Conservation (phyloP, 306 rosid species). For the Pueraria montana region DNA sequence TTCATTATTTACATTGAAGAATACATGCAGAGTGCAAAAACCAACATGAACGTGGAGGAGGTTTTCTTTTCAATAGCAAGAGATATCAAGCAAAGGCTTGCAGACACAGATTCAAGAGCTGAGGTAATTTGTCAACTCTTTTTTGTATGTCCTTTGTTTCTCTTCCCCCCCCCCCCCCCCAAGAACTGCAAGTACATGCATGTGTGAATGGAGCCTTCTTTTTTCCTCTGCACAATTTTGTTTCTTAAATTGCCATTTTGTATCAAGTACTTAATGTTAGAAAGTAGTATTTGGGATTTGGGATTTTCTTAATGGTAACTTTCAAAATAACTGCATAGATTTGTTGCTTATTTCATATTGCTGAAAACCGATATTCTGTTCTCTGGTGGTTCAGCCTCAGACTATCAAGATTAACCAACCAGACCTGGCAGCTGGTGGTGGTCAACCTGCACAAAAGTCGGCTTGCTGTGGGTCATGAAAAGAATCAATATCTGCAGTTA, state of each 20-base stretch:
- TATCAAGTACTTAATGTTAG: conserved; percentile 19
- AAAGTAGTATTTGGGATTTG: too few species aligned
- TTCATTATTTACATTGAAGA: conserved; percentile 42
- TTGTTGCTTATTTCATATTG: conserved; percentile 17
- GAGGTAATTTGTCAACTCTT: conserved; percentile 58
- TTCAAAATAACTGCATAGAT: conserved; percentile 19
- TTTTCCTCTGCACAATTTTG: too few species aligned
- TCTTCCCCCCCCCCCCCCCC: too few species aligned
- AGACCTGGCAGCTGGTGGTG: conserved; percentile 56
- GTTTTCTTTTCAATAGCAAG: conserved; percentile 88
- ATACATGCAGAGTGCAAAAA: conserved; percentile 83
- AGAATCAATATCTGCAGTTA: conserved; percentile 30
- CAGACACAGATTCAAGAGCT: conserved; percentile 77
- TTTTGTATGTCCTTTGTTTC: neutral
- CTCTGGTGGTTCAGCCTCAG: conserved; percentile 66
- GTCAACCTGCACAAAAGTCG: conserved; percentile 70
- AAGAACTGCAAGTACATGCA: neutral
- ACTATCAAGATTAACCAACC: conserved; percentile 74
- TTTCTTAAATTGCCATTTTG: neutral
- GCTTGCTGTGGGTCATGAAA: conserved; percentile 75
- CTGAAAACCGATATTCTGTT: conserved; percentile 39
- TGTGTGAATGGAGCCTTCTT: too few species aligned
- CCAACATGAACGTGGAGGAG: conserved; percentile 91
- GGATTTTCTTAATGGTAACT: neutral
- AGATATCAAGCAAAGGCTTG: conserved; percentile 85